These are phyloP conservation scores for Penicillium odoratum DNA, from an alignment of 495 filamentous ascomycete genomes.

Conservation along the genomic window DNA sequence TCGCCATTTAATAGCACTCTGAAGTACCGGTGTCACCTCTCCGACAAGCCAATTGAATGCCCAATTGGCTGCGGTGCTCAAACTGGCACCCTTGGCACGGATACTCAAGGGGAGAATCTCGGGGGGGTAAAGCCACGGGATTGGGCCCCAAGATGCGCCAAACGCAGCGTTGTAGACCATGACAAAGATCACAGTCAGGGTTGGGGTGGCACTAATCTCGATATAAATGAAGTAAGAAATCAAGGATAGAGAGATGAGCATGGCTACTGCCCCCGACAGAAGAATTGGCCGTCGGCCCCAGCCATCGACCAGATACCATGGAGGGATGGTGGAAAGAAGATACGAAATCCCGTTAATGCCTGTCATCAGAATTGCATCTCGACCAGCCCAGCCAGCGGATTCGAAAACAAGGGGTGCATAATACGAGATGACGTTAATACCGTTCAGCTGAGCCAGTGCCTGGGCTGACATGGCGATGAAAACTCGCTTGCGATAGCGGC, in stretches of 20 bases:
- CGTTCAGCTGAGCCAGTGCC: slow-evolving; percentile 91
- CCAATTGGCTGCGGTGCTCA: slow-evolving; percentile 97
- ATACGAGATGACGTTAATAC: slow-evolving; percentile 99
- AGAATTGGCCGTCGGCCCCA: slow-evolving; percentile 91
- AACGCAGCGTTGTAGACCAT: slow-evolving; percentile 99
- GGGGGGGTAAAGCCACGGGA: slow-evolving; percentile 97
- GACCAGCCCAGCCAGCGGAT: slow-evolving; percentile 88
- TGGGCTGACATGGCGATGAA: slow-evolving; percentile 99
- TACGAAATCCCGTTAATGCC: slow-evolving; percentile 95
- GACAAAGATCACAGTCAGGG: slow-evolving; percentile 86
- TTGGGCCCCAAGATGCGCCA: slow-evolving; percentile 97
- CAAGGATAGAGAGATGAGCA: slow-evolving; percentile 84
- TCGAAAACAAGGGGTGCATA: slow-evolving; percentile 97
- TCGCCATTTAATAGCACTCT: slow-evolving; percentile 88
- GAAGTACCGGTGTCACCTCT: slow-evolving; percentile 88
- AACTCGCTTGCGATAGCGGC: slow-evolving; percentile 84
- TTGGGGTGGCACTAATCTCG: slow-evolving; percentile 72
- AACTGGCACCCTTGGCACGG: slow-evolving; percentile 92
- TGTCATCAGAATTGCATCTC: slow-evolving; percentile 92
- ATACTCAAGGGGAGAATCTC: slow-evolving; percentile 97
- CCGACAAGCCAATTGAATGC: slow-evolving; percentile 98
- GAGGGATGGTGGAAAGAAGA: slow-evolving; percentile 84
- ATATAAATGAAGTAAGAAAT: slow-evolving; percentile 97
- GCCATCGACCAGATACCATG: slow-evolving; percentile 94
- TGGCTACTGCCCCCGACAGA: slow-evolving; percentile 84